Base-by-base conservation (phyloP, 208 protist genomes). In the Trypanosoma caninum region DNA sequence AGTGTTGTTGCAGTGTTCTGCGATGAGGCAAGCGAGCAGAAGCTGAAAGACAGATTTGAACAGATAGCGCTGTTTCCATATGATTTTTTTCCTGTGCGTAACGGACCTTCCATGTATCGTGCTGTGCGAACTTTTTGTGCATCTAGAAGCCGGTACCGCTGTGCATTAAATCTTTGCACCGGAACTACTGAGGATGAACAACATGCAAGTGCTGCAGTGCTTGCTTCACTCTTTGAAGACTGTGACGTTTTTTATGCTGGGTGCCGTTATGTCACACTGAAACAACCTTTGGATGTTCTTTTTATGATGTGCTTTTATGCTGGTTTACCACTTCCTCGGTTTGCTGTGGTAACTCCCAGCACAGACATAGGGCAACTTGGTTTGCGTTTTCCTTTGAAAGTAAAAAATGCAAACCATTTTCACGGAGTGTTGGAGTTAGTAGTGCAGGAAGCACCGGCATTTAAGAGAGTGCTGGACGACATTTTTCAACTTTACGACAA, bases 261-360 rank as follows among this genome's bases (percentile, higher is more conserved):
- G 0, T 90, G 83, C 68, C 74, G 74, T n/a, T 60, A 75, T 3
- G 54, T 47, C 13, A 52, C 65, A 2, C 76, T 93, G 3, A 60
- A 60, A 41, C 82, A 89, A 33, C 54, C 87, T 9, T 68, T 83
- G 4, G 83, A 90, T 42, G 45, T 78, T 33, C 62, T 93, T 9
- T 69, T 89, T 37, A 89, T 93, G 87, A 87, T 90, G 75, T 70
- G 79, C 22, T 76, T 60, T 56, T 93, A 93, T 71, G 87, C 81
- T 7, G 70, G 69, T 14, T 48, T 93, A 23, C 72, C 78, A 11
- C 37, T 93, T 20, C 80, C 87, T 10, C 71, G 60, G 6, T 90
- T 82, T 54, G 53, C 65, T n/a, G 69, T 91, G 22, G 52, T 88
- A 23, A 47, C 52, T 11, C 55, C 50, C 9, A 51, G 47, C 27